Conservation (phyloP, 2,329 filamentous ascomycete species). For the Tolypocladium amazonense region DNA sequence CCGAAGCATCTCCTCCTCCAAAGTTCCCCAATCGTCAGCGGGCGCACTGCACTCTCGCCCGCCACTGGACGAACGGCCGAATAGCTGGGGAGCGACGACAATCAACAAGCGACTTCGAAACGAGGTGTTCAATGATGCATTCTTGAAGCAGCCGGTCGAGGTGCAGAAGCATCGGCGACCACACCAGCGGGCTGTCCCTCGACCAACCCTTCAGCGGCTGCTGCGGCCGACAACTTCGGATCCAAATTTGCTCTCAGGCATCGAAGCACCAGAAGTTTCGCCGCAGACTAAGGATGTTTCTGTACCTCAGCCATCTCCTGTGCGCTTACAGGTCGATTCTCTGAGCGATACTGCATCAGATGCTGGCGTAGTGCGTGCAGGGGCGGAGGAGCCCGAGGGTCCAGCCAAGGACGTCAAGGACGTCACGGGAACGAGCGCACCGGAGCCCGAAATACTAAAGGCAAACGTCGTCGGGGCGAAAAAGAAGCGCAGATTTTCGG, state of each 20-base stretch:
- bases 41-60: conserved; percentile 15
- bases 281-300: conserved; percentile 4
- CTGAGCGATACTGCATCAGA: conserved; percentile 22
- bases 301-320: background rate
- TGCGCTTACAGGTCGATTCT: background rate
- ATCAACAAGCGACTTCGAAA: conserved; percentile 83
- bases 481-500: conserved; percentile 70
- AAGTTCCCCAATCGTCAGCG: conserved; percentile 7
- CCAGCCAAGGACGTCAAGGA: conserved; percentile 43
- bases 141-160: conserved; percentile 74
- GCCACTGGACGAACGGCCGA: conserved; percentile 44
- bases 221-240: conserved; percentile 36
- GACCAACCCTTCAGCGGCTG: conserved; percentile 33
- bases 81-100: conserved; percentile 81
- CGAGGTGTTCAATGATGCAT: conserved; percentile 87
- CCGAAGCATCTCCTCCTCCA: conserved; percentile 20
- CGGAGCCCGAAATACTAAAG: conserved; percentile 47
- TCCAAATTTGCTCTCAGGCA: conserved; percentile 18
- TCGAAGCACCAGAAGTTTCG: background rate
- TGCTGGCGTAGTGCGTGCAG: conserved; percentile 12
- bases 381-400: conserved; percentile 24
- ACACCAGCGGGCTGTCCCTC: conserved; percentile 54
- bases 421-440: conserved; percentile 53
- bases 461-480: conserved; percentile 26
- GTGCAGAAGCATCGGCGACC: conserved; percentile 65